Base-by-base conservation (phyloP, 441 rosid species). In the Adansonia grandidieri region DNA sequence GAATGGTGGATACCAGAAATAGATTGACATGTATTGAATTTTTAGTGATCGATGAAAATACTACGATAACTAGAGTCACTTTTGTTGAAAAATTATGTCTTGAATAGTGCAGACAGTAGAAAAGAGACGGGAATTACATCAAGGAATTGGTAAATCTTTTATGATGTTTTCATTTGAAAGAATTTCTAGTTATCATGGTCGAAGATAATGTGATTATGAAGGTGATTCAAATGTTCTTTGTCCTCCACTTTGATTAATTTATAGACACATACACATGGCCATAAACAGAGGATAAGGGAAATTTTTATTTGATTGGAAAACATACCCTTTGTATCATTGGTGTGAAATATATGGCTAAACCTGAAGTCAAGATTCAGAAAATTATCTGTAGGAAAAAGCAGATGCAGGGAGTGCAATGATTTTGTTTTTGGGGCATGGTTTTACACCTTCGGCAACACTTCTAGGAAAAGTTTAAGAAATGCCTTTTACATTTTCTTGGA, bases 341-440 rank as follows among this genome's bases (percentile, higher is more conserved):
- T 71, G 28, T 71, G 50, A 32, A 71, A 9, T n/a, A 14, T 71
- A 51, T 71, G 60, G 5, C 8, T 28, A 51, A 15, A 19, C 61
- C 20, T 70, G 2, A 9, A 51, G 20, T 71, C 8, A 15, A 70
- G 74, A 71, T 53, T 71, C 62, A 71, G 24, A 32, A 53, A 15
- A 24, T 50, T 6, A n/a, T 24, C 19, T 13, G 42, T 24, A 50
- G 45, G 73, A 20, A 69, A 6, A 24, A 28, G 45, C 28, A 71
- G 14, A 28, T 51, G 24, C 48, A 28, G 0, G 15, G 60, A 53
- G 47, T 28, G 45, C 0, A 0, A 51, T 28, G 32, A 9, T 51
- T 50, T 69, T 51, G 22, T 28, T 51, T 51, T 51, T 9, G 24
- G 22, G 74, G 47, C 9, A 0, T 0, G 19, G 22, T 51, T 8